Evolutionary conservation across 805 yeast genomes (phyloP), one percentile per base, ranked within the genome.

Genomic region (Diddensiella santjacobensis): DNA sequence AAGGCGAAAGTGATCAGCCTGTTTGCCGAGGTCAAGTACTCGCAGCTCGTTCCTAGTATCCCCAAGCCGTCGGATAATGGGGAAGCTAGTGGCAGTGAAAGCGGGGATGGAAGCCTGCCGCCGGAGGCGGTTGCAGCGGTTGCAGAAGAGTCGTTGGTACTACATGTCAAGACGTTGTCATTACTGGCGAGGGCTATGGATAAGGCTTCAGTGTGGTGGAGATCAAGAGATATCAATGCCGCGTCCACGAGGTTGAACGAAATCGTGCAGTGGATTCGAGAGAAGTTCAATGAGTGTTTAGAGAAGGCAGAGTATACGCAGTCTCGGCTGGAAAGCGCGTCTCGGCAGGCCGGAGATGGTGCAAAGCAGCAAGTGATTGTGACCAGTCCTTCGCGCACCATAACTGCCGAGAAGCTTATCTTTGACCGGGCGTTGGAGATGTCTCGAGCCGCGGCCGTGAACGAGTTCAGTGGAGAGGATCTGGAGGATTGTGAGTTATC

Each of bases 361-460:
- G 13, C 31, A 26, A 26, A 26, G 31, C 26, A 18, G 15, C 33
- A 22, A 35, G 36, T 26, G 23, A 17, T 22, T 29, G 23, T 42
- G 10, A 30, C 40, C 11, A 38, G n/a, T 4, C 31, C 45, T 20
- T 49, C 44, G 10, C n/a, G n/a, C n/a, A n/a, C n/a, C n/a, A 54
- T 62, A 4, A 75, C 83, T 47, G 87, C 95, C 2, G 97, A 91
- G 64, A 86, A 86, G 61, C 73, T 90, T 55, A 79, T 90, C 22
- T 93, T 91, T 67, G 96, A 93, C 58, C 74, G 98, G 42, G 97
- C 98, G 1, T 74, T 91, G 60, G 98, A 91, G 60, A 87, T 90
- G 72, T 86, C 96, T 2, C 79, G 95, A 58, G 81, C 80, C 43
- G 96, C 98, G 0, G 98, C 98, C 0, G 83, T 85, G 48, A 81